These are phyloP conservation scores for Kazachstania kunashirensis DNA, from an alignment of 805 yeast genomes.

Conservation along the genomic window DNA sequence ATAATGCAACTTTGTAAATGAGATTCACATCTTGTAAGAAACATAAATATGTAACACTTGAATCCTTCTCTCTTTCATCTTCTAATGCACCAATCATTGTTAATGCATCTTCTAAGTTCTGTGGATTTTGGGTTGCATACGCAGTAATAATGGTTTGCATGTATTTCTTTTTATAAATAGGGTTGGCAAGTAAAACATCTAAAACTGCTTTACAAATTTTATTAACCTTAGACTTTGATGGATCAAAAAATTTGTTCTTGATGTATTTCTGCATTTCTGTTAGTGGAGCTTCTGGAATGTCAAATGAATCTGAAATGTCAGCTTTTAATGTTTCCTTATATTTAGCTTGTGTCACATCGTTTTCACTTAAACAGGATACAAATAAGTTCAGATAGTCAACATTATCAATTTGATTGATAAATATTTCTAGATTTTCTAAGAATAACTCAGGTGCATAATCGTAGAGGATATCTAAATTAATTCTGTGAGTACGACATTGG, in stretches of 20 bases:
- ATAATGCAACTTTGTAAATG: conserved; percentile 69
- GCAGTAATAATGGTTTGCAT: conserved; percentile 80
- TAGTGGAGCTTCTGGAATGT: conserved; percentile 23
- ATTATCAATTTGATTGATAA: conserved; percentile 59
- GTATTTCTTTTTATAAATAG: conserved; percentile 46
- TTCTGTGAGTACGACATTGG: conserved; percentile 82
- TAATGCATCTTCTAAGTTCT: conserved; percentile 71
- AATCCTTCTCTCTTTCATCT: conserved; percentile 43
- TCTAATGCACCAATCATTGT: conserved; percentile 45
- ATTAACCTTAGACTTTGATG: conserved; percentile 53
- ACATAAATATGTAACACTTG: conserved; percentile 72
- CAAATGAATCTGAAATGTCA: conserved; percentile 23
- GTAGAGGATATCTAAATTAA: conserved; percentile 79
- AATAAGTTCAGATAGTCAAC: conserved; percentile 79
- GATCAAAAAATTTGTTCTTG: conserved; percentile 33
- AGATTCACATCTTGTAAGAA: conserved; percentile 83
- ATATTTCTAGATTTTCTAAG: conserved; percentile 48
- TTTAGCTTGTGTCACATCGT: conserved; percentile 73
- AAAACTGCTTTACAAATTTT: conserved; percentile 65
- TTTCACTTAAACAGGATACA: conserved; percentile 75
- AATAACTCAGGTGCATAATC: conserved; percentile 77
- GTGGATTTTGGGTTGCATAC: conserved; percentile 84
- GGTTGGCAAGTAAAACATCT: conserved; percentile 39
- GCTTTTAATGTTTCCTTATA: conserved; percentile 59
- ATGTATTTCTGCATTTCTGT: conserved; percentile 35